Percentiles rank a stretch among this genome's conserved stretches.
phyloP scores from a whole-genome alignment of 2,329 filamentous ascomycete genomes.

The Periconia macrospinosa region DNA sequence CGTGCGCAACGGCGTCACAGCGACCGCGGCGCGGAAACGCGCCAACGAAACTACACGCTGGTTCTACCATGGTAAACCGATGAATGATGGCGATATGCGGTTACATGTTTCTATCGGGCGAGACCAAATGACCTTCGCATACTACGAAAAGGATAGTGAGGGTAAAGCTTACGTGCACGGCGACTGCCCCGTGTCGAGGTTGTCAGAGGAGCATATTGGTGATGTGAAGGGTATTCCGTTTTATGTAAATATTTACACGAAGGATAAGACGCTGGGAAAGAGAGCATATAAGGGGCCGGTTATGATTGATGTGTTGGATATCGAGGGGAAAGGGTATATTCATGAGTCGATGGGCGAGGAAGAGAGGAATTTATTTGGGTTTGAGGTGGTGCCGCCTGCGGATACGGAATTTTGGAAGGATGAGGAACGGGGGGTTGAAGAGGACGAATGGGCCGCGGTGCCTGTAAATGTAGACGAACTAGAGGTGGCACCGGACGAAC shows the following conservation, averaged over 20 bases:
- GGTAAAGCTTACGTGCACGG: too few species aligned
- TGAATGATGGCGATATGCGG: conserved; percentile 10
- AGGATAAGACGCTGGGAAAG: background rate
- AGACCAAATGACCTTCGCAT: conserved; percentile 3
- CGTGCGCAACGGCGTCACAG: background rate
- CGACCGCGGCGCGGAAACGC: too few species aligned
- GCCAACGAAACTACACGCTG: background rate
- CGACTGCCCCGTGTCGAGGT: background rate
- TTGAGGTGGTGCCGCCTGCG: conserved; percentile 2
- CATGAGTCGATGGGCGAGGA: conserved; percentile 5
- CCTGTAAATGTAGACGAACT: too few species aligned
- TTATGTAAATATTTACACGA: conserved; percentile 5
- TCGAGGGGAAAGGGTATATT: conserved; percentile 7
- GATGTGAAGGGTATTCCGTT: conserved; percentile 6
- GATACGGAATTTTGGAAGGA: background rate
- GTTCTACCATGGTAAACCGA: conserved; percentile 10
- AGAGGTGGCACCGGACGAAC: too few species aligned
- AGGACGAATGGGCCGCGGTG: too few species aligned
- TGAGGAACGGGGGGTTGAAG: too few species aligned
- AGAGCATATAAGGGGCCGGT: background rate
- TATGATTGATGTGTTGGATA: conserved; percentile 3
- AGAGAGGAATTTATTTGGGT: conserved; percentile 4
- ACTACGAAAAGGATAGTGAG: too few species aligned
- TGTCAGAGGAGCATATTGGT: conserved; percentile 6
- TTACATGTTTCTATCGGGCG: conserved; percentile 8